Evolutionary conservation across 148 eudicot genomes (phyloP).

Genomic region (Cornus controversa): DNA sequence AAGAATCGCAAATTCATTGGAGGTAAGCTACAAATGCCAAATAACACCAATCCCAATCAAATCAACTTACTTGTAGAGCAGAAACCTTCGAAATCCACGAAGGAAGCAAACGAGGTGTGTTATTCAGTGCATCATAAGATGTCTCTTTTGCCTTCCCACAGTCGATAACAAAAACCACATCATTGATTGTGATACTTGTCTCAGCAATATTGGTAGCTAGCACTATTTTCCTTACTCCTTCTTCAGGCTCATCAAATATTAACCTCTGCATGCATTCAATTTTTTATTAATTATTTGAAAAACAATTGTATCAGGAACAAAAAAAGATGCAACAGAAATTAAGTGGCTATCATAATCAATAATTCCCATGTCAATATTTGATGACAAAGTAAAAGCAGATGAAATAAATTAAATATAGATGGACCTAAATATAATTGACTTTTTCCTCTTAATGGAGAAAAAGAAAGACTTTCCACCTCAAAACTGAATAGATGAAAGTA

Average conservation of each 20-base stretch:
- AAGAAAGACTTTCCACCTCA: not conserved
- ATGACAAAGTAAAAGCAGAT: not conserved
- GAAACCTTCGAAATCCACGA: constrained; percentile 97
- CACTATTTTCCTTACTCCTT: constrained; percentile 84
- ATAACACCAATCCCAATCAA: not conserved
- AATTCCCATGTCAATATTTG: not conserved
- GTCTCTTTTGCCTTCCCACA: constrained; percentile 99
- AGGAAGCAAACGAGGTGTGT: constrained; percentile 95
- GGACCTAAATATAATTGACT: not conserved
- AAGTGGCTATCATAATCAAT: not conserved
- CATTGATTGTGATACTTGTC: constrained; percentile 96
- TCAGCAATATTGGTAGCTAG: constrained; percentile 98
- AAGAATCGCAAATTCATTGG: not conserved
- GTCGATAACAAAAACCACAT: constrained; percentile 92
- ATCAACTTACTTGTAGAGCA: constrained; percentile 69
- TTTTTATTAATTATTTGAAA: no score
- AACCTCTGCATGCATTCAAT: constrained; percentile 53
- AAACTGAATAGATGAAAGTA: not conserved
- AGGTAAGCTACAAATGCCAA: constrained; percentile 8
- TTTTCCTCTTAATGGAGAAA: not conserved
- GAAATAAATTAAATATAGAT: not conserved
- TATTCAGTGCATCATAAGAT: constrained; percentile 93
- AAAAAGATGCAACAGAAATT: not conserved
- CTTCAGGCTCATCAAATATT: constrained; percentile 83
- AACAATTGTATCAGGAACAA: not conserved